Conservation (phyloP, 495 filamentous ascomycete genomes). For the Xylaria grammica region DNA sequence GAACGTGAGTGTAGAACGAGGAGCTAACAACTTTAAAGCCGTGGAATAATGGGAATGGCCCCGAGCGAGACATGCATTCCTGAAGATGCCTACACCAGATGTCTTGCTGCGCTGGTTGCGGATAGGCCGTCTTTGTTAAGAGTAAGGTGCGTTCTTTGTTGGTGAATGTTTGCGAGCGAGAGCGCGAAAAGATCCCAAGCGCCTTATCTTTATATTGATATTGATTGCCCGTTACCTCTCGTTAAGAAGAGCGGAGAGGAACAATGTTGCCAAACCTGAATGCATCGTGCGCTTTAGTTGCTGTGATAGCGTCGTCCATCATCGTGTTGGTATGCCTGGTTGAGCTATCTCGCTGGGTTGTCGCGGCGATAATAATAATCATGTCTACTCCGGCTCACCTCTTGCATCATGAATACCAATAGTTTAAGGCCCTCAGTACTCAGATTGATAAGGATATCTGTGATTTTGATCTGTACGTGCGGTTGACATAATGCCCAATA, state of each 20-base stretch:
- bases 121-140: slow-evolving; percentile 13
- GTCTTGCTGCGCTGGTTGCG: slow-evolving; percentile 14
- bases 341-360: no score
- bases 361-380: no score
- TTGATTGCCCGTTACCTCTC: neutral
- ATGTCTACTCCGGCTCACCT: no score
- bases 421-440: no score
- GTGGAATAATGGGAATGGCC: neutral
- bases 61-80: slow-evolving; percentile 4
- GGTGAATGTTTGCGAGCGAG: slow-evolving; percentile 10
- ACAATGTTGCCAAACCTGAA: neutral
- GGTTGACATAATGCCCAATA: no score
- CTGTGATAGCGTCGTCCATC: neutral
- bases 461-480: no score
- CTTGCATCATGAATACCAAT: no score
- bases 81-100: neutral
- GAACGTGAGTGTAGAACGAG: neutral
- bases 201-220: no score
- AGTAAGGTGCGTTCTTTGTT: slow-evolving; percentile 9
- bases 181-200: neutral
- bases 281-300: neutral
- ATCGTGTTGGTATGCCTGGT: neutral
- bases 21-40: neutral
- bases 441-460: no score
- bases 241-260: neutral